Evolutionary conservation across 345 rosid genomes (phyloP), one percentile per base, ranked within the genome.

Genomic region (Carallia brachiata): DNA sequence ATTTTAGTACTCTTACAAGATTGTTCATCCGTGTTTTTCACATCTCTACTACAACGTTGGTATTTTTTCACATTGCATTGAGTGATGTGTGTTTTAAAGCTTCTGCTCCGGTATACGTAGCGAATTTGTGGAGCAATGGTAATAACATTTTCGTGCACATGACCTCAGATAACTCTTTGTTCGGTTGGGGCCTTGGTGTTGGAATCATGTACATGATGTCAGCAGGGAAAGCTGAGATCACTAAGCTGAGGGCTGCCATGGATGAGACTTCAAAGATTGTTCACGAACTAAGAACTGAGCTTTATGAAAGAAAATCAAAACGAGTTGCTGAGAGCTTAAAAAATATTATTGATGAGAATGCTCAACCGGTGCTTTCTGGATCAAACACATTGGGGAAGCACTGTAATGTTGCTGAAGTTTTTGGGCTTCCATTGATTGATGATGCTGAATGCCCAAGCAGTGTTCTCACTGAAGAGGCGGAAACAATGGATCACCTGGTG

Each of bases 121-220:
- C 3, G 15, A 28, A 44, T 50, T 69, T 54, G 44, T 48, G 40
- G 67, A 36, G 44, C 53, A 30, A 31, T 27, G 52, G 19, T 48
- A 31, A 40, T 74, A 37, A 50, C n/a, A 40, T 52, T 48, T 54
- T 31, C 39, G 36, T 37, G 63, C 65, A 67, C 10, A 17, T 37
- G 59, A 12, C 59, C 30, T 62, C 76, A 93, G 98, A 84, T 71
- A 69, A 78, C 73, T 79, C 90, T 54, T 70, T 78, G 36, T 84
- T 88, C 83, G 80, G 78, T 32, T 82, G 88, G 70, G 90, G 90
- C 19, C 82, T 93, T 71, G 87, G 96, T 60, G 73, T 87, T 8
- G 94, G 92, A 52, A 84, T 93, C 72, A 82, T 93, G 90, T 88
- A 81, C 80, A 89, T 89, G 87, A 84, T 91, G 94, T 88, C 92